Conservation (phyloP, 2,329 filamentous ascomycete genomes). For the Microsporum audouinii region DNA sequence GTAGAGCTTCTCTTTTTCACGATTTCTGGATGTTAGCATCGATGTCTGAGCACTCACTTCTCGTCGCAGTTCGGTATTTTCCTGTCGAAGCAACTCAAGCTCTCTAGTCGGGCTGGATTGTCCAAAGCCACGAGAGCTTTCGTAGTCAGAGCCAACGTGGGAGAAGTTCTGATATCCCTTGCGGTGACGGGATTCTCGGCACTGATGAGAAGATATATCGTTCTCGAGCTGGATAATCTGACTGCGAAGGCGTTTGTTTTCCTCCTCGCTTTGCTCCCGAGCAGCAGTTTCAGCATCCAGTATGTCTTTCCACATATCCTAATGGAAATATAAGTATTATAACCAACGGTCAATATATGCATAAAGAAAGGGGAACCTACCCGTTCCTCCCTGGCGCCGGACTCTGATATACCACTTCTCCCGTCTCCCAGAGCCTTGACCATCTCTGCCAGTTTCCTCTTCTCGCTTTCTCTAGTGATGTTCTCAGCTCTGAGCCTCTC, state of each 20-base stretch:
- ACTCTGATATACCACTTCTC: constrained; percentile 36
- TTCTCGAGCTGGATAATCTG: constrained; percentile 61
- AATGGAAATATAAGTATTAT: constrained; percentile 8
- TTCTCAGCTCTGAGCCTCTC: constrained; percentile 70
- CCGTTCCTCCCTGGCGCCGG: constrained; percentile 40
- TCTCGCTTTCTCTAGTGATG: constrained; percentile 69
- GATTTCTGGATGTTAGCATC: constrained; percentile 91
- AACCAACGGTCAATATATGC: background rate
- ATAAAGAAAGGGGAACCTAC: constrained; percentile 21
- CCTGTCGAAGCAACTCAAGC: constrained; percentile 69
- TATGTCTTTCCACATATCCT: constrained; percentile 90
- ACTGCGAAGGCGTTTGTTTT: constrained; percentile 71
- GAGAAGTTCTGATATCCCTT: constrained; percentile 30
- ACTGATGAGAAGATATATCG: constrained; percentile 24
- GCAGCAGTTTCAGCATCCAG: constrained; percentile 83
- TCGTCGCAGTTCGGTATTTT: constrained; percentile 82
- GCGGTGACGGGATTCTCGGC: constrained; percentile 21
- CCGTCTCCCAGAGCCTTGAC: constrained; percentile 54
- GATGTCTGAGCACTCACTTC: constrained; percentile 93
- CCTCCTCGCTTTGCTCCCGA: constrained; percentile 80
- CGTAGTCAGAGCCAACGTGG: constrained; percentile 28
- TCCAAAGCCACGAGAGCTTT: constrained; percentile 40
- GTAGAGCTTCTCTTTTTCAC: constrained; percentile 87
- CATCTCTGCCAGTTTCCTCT: constrained; percentile 72
- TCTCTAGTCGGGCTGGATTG: constrained; percentile 64